A percentile compares a stretch with the other conserved stretches of the same genome.
These are phyloP conservation scores for Ricinus communis DNA, from an alignment of 345 rosid genomes.

Conservation along the genomic window DNA sequence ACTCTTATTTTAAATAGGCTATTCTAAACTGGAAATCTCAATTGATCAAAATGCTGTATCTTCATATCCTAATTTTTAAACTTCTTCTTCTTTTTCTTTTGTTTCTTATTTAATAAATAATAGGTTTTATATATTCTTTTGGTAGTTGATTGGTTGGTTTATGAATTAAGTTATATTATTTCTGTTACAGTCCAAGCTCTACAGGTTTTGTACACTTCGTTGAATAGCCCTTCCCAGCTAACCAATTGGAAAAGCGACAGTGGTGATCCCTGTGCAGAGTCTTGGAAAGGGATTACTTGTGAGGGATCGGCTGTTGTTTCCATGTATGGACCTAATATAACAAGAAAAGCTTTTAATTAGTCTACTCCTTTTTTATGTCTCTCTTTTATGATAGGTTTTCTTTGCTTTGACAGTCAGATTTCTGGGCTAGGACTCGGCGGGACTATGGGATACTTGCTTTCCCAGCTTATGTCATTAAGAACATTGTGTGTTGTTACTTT, in stretches of 20 bases:
- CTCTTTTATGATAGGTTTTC: constrained; percentile 2
- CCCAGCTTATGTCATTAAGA: constrained; percentile 64
- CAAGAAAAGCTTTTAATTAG: background rate
- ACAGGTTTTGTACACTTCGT: constrained; percentile 73
- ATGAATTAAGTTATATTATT: background rate
- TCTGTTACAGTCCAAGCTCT: constrained; percentile 75
- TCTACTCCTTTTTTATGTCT: constrained; percentile 3
- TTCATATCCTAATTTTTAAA: background rate
- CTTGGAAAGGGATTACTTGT: constrained; percentile 93
- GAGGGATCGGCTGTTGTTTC: constrained; percentile 87
- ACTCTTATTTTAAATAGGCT: too few species aligned
- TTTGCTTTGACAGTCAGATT: constrained; percentile 54
- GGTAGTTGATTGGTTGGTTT: background rate
- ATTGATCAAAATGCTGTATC: background rate
- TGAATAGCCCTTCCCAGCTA: constrained; percentile 78
- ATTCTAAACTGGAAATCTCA: background rate
- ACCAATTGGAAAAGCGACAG: constrained; percentile 80
- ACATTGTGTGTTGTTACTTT: constrained; percentile 51
- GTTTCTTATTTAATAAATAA: background rate
- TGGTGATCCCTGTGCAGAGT: constrained; percentile 94
- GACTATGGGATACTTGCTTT: constrained; percentile 88
- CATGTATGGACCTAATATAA: constrained; percentile 44
- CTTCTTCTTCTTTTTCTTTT: background rate
- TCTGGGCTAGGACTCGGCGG: constrained; percentile 81
- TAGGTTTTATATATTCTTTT: background rate